Base-by-base conservation (phyloP, 148 eudicot species). In the Vaccinium vitisidaea region DNA sequence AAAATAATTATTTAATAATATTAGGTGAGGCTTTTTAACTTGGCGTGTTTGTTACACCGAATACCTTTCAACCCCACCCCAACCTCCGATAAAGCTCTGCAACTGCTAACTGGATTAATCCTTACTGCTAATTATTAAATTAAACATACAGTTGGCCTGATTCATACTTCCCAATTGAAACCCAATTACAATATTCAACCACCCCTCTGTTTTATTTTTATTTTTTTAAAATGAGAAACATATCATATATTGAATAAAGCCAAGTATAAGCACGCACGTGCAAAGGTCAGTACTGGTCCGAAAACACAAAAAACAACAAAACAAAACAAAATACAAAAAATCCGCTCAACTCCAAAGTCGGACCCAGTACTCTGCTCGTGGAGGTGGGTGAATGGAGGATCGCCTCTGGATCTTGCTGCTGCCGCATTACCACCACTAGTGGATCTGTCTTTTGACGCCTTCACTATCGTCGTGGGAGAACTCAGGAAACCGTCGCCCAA, bases 1-100 rank as follows among this genome's bases (percentile, higher is more conserved):
- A 65, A 65, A n/a, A 65, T 65, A 2, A 36, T 1, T 36, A 36
- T 23, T 25, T 2, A 65, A n/a, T 2, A 0, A n/a, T 9, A 69
- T 69, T 69, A 69, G 74, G 74, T 69, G 39, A 12, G 25, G 13
- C 39, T 25, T 69, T 55, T 69, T 27, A 12, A 69, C 43, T 69
- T 27, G 74, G 74, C 18, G 74, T 69, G 74, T 30, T 69, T 27
- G 39, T 69, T 13, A 69, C 74, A 69, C 74, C 74, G 39, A 69
- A 69, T 30, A 27, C 27, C 36, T 27, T 16, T 69, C 74, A 69
- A 21, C 69, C 69, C 11, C 25, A 6, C 69, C 27, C 69, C 69
- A 61, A 69, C 74, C 74, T 69, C 74, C 74, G 27, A 69, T 30
- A 69, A 69, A 25, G 74, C 39, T 69, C 5, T 11, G 74, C 74